phyloP scores from a whole-genome alignment of 768 basidiomycete genomes.

The Amanita molliuscula region DNA sequence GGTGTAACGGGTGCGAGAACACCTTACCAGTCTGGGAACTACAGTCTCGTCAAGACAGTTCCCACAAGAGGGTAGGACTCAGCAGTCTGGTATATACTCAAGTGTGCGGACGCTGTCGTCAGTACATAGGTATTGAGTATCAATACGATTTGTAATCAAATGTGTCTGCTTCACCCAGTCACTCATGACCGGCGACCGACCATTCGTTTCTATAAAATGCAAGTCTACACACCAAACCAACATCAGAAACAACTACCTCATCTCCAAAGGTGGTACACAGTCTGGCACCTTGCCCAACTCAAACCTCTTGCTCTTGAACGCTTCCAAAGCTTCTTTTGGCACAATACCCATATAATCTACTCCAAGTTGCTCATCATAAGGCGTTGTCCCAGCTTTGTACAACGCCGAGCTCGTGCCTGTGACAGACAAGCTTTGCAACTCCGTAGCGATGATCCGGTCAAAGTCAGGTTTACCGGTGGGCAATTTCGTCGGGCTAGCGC shows the following conservation, averaged over 20 bases:
- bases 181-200: too few relatives aligned
- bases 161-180: too few relatives aligned
- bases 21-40: too few relatives aligned
- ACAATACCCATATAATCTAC: conserved; percentile 45
- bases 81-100: too few relatives aligned
- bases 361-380: conserved; percentile 49
- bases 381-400: conserved; percentile 37
- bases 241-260: conserved; percentile 23
- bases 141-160: too few relatives aligned
- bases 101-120: too few relatives aligned
- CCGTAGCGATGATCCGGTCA: neutral
- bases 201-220: too few relatives aligned
- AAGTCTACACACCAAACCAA: too few relatives aligned
- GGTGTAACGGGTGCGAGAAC: too few relatives aligned
- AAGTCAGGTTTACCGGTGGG: conserved; percentile 3
- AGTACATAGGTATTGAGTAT: too few relatives aligned
- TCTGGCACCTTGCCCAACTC: conserved; percentile 64
- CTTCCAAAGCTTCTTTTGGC: conserved; percentile 37
- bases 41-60: too few relatives aligned
- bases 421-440: neutral
- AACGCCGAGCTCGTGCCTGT: conserved; percentile 4
- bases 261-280: conserved; percentile 58
- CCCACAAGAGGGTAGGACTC: too few relatives aligned
- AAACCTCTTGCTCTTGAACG: conserved; percentile 48
- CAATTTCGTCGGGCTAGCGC: neutral